Base-by-base conservation (phyloP, 768 basidiomycete genomes). In the Postia placenta region DNA sequence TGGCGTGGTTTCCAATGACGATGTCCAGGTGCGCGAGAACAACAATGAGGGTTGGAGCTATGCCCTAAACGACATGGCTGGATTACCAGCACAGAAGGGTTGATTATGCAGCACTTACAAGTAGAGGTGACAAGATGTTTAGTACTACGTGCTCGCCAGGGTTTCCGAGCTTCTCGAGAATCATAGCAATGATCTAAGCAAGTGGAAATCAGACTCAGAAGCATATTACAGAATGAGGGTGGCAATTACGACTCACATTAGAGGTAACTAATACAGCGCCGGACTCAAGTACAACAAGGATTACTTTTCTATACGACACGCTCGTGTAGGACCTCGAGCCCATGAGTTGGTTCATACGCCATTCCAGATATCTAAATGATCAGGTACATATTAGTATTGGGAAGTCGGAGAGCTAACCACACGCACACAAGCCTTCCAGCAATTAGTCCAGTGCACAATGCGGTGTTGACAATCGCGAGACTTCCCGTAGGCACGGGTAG, bases 141-240 rank as follows among this genome's bases (percentile, higher is more conserved):
- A 45, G 44, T 23, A 51, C 41, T 27, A 42, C 50, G 28, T 51
- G 50, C 15, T 45, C 37, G 11, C 50, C 50, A 1, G 50, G 45
- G 30, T 51, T 43, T 1, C 25, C 23, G 4, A 45, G 44, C 17
- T 25, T 36, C 35, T 41, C 50, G 19, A 46, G 50, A 17, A 45
- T 22, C 9, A 51, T 36, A 17, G 37, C 22, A 28, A 46, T 46
- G 38, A 41, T 35, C 50, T 51, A 23, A 46, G 33, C 6, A 15
- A 27, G 14, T 14, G 6, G 45, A 45, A 5, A 20, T 17, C n/a
- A 12, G 15, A n/a, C 22, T 14, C 28, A 14, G 33, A 28, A 46
- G 45, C 11, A 46, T 25, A 14, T 11, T 6, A 12, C n/a, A 46
- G 19, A 20, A 25, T 20, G 20, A 36, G 28, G 17, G 11, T 22